Conservation (phyloP, 495 filamentous ascomycete genomes). For the Pyrenopolyporus hunteri region DNA sequence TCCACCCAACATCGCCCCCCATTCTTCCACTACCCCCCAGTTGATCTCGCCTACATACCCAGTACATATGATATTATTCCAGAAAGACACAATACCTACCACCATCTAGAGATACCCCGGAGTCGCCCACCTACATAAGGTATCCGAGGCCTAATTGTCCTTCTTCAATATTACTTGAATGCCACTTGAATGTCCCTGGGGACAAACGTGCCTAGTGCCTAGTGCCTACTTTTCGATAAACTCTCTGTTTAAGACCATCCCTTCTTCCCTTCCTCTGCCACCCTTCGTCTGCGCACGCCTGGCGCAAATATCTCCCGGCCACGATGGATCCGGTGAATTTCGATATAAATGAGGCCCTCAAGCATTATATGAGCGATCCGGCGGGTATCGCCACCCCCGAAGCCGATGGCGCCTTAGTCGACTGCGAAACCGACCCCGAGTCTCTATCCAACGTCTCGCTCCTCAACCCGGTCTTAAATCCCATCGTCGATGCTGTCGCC, state of each 20-base stretch:
- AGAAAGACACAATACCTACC: background rate
- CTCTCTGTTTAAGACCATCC: background rate
- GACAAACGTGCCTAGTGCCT: background rate
- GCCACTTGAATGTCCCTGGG: background rate
- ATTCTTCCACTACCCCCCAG: background rate
- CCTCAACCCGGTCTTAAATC: constrained; percentile 85
- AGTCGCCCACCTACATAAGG: too few relatives aligned
- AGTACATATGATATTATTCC: background rate
- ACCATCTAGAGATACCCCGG: constrained; percentile 5
- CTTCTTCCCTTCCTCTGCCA: background rate
- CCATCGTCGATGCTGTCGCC: constrained; percentile 91
- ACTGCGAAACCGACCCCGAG: constrained; percentile 92
- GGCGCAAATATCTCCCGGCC: constrained; percentile 37
- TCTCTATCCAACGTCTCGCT: constrained; percentile 72
- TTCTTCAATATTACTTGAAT: constrained; percentile 4
- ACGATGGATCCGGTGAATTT: constrained; percentile 82
- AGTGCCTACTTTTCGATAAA: background rate
- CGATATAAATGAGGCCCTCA: constrained; percentile 94
- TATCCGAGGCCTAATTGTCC: too few relatives aligned
- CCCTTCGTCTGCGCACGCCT: constrained; percentile 11
- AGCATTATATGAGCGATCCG: constrained; percentile 93
- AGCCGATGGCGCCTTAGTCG: constrained; percentile 80
- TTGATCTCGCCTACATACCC: background rate
- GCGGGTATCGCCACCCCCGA: constrained; percentile 81
- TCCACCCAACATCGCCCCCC: background rate